Evolutionary conservation across 176 grass and related monocot species (phyloP), one percentile per base, ranked within the genome.

Genomic region (Cocos nucifera): DNA sequence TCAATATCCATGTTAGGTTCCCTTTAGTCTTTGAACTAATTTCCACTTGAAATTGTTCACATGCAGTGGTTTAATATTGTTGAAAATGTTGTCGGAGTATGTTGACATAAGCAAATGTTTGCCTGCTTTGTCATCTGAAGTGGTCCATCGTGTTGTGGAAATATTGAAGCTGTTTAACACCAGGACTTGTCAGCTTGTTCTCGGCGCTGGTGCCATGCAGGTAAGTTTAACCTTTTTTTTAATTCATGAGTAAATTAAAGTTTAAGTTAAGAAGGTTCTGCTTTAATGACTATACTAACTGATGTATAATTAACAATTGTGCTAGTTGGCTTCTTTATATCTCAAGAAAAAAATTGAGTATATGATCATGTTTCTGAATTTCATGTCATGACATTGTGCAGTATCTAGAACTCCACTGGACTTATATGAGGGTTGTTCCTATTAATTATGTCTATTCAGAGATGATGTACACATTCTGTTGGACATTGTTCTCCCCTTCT

Each of bases 151-250:
- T 78, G 88, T 88, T 65, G 88, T 98, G 57, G 93, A 92, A 76
- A 81, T 98, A 83, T 67, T 92, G 74, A 98, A 98, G 71, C 87
- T 89, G 82, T 98, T 98, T 63, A 98, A 98, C 61, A 92, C 74
- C 58, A 79, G 88, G 68, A 89, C 93, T 19, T 98, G 93, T 76
- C 93, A 98, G 56, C 82, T 98, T 75, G 88, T 98, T 77, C 93
- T 98, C 53, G 93, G 93, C 20, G 93, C 93, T 50, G 93, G 93
- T 35, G 93, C 93, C 26, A 98, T 98, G 93, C 93, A 98, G 93
- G 93, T 98, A 85, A 44, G 6, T 44, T 44, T 44, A 44, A 12
- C 35, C 35, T 14, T 9, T 3, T 35, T 1, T 35, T 44, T 44
- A 0, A 0, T 44, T 44, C 5, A 44, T 44, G 35, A 14, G 10